phyloP scores from a whole-genome alignment of 1,139 yeast species.

The Yamadazyma songkhlaensis region DNA sequence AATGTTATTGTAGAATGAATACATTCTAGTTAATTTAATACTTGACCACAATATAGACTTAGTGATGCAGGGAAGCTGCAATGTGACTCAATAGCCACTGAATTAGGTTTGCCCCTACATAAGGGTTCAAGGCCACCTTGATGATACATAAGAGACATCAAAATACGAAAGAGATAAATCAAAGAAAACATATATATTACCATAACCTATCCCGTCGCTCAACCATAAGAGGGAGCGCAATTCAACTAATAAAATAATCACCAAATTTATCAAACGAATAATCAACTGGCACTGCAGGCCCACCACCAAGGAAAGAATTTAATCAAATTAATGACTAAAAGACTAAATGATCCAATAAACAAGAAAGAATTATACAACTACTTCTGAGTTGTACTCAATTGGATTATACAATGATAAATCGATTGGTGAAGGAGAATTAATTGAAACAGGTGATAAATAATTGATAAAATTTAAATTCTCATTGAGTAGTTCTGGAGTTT shows the following conservation, averaged over 20 bases:
- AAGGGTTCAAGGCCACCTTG: no score
- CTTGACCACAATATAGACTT: no score
- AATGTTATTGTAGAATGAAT: no score
- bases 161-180: no score
- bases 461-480: constrained; percentile 11
- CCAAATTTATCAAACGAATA: constrained; percentile 12
- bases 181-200: not conserved
- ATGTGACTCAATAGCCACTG: no score
- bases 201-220: constrained; percentile 15
- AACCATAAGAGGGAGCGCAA: constrained; percentile 17
- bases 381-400: constrained; percentile 52
- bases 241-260: constrained; percentile 13
- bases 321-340: no score
- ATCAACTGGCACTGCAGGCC: constrained; percentile 20
- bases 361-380: constrained; percentile 29
- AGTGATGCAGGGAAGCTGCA: no score
- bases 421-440: constrained; percentile 44
- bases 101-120: no score
- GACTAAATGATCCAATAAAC: not conserved
- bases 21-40: no score
- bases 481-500: not conserved
- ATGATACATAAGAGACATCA: no score
- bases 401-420: constrained; percentile 33
- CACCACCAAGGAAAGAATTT: not conserved
- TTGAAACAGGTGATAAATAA: constrained; percentile 46